phyloP scores from a whole-genome alignment of 1,284 basidiomycete genomes.

The Pseudozyma tsukubaensis region DNA sequence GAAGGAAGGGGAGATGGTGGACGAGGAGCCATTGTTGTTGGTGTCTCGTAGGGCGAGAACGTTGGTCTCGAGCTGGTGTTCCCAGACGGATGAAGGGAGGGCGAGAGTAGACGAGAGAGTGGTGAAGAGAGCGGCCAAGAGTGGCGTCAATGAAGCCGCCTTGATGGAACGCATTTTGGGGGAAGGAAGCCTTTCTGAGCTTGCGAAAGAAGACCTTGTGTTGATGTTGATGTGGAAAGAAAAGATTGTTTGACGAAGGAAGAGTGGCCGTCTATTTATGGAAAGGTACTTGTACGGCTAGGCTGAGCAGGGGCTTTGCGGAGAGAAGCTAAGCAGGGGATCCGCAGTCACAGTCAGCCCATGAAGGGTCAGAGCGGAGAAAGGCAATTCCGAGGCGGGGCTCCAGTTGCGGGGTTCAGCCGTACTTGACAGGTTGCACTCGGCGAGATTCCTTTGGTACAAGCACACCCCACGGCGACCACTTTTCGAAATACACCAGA shows the following conservation, averaged over 20 bases:
- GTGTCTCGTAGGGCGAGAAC: constrained; percentile 21
- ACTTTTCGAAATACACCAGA: background rate
- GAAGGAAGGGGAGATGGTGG: constrained; percentile 31
- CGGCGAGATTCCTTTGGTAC: constrained; percentile 4
- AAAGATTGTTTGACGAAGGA: background rate
- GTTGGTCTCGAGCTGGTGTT: constrained; percentile 29
- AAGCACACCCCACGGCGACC: constrained; percentile 1
- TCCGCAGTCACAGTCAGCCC: no score
- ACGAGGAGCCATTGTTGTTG: constrained; percentile 7
- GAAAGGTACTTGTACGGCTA: background rate
- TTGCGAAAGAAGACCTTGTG: background rate
- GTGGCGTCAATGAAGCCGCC: constrained; percentile 36
- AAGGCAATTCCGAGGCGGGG: background rate
- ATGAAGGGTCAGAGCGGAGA: background rate
- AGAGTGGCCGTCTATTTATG: constrained; percentile 8
- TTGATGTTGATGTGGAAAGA: background rate
- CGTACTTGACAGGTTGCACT: constrained; percentile 1
- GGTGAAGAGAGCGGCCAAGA: constrained; percentile 28
- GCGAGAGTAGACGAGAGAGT: constrained; percentile 15
- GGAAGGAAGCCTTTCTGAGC: constrained; percentile 2
- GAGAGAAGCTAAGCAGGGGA: no score
- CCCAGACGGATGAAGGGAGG: constrained; percentile 26
- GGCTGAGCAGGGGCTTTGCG: background rate
- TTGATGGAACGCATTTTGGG: constrained; percentile 32
- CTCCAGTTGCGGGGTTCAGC: constrained; percentile 8